A percentile compares a stretch with the other conserved stretches of the same genome.
Evolutionary conservation across 345 rosid species (phyloP).

Genomic region (Trapa incisa): DNA sequence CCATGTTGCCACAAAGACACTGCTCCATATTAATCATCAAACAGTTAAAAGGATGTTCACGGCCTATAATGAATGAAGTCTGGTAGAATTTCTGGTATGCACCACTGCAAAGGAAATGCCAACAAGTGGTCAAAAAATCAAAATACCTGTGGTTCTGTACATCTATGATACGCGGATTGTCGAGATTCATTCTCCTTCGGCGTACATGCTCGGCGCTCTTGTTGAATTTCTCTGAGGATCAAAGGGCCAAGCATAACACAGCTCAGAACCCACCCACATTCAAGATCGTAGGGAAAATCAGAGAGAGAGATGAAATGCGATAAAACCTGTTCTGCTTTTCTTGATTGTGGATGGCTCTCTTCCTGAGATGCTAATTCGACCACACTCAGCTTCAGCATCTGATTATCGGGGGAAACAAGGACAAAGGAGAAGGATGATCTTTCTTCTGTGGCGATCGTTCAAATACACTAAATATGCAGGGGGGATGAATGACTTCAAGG

Average conservation of each 20-base stretch:
- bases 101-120: not conserved
- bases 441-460: no score
- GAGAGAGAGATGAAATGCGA: no score
- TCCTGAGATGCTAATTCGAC: constrained; percentile 64
- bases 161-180: constrained; percentile 86
- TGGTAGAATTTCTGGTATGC: not conserved
- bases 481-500: no score
- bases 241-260: constrained; percentile 2
- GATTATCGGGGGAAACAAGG: not conserved
- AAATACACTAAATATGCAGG: no score
- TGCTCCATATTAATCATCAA: constrained; percentile 19
- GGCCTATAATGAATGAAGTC: not conserved
- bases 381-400: constrained; percentile 56
- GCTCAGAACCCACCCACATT: not conserved
- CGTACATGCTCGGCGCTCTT: constrained; percentile 55
- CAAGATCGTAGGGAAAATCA: not conserved
- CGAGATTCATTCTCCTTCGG: constrained; percentile 79
- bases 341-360: constrained; percentile 66
- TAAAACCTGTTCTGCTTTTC: constrained; percentile 77
- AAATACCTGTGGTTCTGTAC: constrained; percentile 83
- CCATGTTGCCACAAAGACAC: constrained; percentile 89
- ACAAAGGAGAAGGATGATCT: not conserved
- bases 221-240: constrained; percentile 58
- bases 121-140: not conserved
- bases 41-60: not conserved